A percentile compares a stretch with the other conserved stretches of the same genome.
phyloP scores from a whole-genome alignment of 306 rosid species.

The Prunus armeniaca region DNA sequence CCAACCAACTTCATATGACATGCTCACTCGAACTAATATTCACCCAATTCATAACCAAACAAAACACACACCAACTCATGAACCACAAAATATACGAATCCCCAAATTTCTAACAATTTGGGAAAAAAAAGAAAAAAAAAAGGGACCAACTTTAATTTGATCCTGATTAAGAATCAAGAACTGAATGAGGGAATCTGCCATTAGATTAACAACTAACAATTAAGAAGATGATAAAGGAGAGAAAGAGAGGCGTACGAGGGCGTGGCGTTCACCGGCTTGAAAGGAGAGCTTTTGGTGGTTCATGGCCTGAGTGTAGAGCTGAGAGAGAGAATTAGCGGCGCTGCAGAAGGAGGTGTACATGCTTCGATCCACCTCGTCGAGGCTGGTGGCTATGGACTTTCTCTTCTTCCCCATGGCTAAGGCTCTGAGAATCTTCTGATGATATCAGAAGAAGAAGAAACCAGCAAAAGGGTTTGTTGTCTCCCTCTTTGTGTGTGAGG shows the following conservation, averaged over 20 bases:
- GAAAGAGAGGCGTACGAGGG: slow-evolving; percentile 42
- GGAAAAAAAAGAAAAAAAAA: neutral
- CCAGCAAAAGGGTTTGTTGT: neutral
- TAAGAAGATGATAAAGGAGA: neutral
- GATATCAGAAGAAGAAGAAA: neutral
- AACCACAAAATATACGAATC: neutral
- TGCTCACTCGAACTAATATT: neutral
- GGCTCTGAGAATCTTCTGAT: neutral
- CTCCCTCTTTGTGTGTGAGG: no score
- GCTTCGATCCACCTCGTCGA: slow-evolving; percentile 95
- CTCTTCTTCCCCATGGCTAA: slow-evolving; percentile 53
- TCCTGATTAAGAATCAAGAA: neutral
- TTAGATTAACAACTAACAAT: neutral
- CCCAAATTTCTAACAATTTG: neutral
- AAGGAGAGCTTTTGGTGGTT: slow-evolving; percentile 85
- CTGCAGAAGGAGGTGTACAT: slow-evolving; percentile 90
- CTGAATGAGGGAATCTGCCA: neutral
- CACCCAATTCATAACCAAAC: slow-evolving; percentile 5
- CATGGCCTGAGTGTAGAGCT: slow-evolving; percentile 86
- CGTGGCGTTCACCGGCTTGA: slow-evolving; percentile 97
- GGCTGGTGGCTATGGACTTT: slow-evolving; percentile 69
- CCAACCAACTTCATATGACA: neutral
- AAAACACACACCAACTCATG: neutral
- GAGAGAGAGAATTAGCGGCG: slow-evolving; percentile 96
- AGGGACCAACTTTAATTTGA: neutral